Base-by-base conservation (phyloP, 2,329 filamentous ascomycete genomes). In the Cadophora gregata region DNA sequence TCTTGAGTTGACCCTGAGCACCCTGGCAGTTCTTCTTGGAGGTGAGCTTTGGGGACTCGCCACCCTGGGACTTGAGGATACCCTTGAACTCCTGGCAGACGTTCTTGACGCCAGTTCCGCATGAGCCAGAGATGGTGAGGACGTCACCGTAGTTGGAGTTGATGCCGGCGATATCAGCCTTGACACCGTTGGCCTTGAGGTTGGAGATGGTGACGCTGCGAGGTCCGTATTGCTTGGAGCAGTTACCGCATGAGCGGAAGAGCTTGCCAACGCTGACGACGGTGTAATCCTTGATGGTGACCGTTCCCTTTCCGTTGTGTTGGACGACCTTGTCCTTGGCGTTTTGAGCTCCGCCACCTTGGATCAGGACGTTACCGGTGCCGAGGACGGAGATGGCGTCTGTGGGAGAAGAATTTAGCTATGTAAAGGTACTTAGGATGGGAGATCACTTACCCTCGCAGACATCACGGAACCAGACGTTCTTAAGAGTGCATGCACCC, bases 161-260 rank as follows among this genome's bases (percentile, higher is more conserved):
- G 72, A 80, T 79, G 63, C 79, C 77, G 9, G 73, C 73, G 53
- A 78, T 58, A n/a, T 70, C 69, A 55, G 69, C 50, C 36, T 70
- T 67, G 33, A 76, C 73, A 5, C 66, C 64, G 19, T 72, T 71
- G 66, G 80, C 80, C 48, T 71, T 76, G 67, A 78, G 69, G 67
- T 72, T 72, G 65, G 71, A 66, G 67, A 80, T 65, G 48, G 73
- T 72, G 58, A 78, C 74, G 60, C 74, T 71, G 33, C 70, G 62
- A 27, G 70, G 66, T 56, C 77, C 78, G 59, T 74, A 73, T 64
- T 71, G 73, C 67, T 72, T 73, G 68, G 73, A 73, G 73, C 80
- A 83, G 76, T 80, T 80, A 25, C 82, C 82, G 73, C 82, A 84
- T 58, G 78, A 78, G 67, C 82, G 81, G 77, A 82, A 83, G 56